A percentile compares a stretch with the other conserved stretches of the same genome.
Evolutionary conservation across 169 alveolate species (phyloP).

Genomic region (Plasmodium inui): DNA sequence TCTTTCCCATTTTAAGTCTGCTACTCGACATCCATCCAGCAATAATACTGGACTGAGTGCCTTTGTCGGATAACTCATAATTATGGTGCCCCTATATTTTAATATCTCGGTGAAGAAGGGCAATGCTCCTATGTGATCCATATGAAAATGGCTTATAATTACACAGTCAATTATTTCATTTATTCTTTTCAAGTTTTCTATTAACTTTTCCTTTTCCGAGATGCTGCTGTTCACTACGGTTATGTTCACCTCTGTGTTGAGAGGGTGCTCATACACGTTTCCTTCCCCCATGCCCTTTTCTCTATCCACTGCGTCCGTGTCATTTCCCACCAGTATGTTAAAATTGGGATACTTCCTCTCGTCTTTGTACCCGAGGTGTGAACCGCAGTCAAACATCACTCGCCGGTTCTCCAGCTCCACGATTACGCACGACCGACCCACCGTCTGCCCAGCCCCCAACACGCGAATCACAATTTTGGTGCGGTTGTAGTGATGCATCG

Average conservation of each 20-base stretch:
- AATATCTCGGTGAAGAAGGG: slow-evolving; percentile 97
- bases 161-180: slow-evolving; percentile 91
- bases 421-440: slow-evolving; percentile 97
- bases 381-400: slow-evolving; percentile 98
- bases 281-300: slow-evolving; percentile 8
- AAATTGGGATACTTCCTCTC: slow-evolving; percentile 96
- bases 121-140: slow-evolving; percentile 99
- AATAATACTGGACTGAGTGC: slow-evolving; percentile 96
- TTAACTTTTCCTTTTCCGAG: slow-evolving; percentile 44
- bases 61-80: slow-evolving; percentile 97
- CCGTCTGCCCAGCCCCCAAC: slow-evolving; percentile 99
- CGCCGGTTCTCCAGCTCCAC: slow-evolving; percentile 93
- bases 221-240: slow-evolving; percentile 66
- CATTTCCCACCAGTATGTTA: slow-evolving; percentile 77
- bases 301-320: background rate
- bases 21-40: slow-evolving; percentile 95
- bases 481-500: slow-evolving; percentile 21
- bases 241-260: slow-evolving; percentile 54
- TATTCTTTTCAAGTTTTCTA: slow-evolving; percentile 48
- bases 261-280: slow-evolving; percentile 4
- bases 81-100: slow-evolving; percentile 93
- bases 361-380: slow-evolving; percentile 95
- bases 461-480: slow-evolving; percentile 82
- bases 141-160: slow-evolving; percentile 97
- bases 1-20: slow-evolving; percentile 82